Evolutionary conservation across 1,139 yeast species (phyloP).

Genomic region (Candida albicans): DNA sequence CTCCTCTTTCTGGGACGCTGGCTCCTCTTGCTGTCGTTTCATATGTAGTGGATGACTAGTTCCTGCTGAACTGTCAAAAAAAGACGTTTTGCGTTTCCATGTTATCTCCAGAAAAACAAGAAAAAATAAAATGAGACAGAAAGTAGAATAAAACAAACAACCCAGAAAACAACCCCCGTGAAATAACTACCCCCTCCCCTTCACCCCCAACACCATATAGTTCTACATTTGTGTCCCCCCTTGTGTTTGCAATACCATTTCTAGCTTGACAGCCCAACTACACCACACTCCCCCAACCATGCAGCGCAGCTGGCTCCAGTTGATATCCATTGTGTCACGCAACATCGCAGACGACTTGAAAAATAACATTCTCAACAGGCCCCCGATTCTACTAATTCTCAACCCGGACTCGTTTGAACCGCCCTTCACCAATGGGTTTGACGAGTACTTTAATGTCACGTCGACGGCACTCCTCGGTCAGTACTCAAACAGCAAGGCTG

Average conservation of each 20-base stretch:
- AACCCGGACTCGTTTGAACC: constrained; percentile 30
- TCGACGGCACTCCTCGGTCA: constrained; percentile 9
- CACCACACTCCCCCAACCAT: background rate
- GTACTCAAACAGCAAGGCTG: constrained; percentile 6
- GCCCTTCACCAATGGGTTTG: constrained; percentile 26
- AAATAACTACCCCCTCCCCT: too few relatives aligned
- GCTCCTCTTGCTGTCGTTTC: background rate
- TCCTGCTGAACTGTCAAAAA: too few relatives aligned
- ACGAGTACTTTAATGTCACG: constrained; percentile 16
- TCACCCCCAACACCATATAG: too few relatives aligned
- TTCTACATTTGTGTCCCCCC: too few relatives aligned
- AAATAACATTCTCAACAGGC: constrained; percentile 15
- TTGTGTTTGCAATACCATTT: too few relatives aligned
- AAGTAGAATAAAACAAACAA: too few relatives aligned
- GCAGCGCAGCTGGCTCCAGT: constrained; percentile 6
- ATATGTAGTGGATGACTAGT: background rate
- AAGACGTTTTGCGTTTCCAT: too few relatives aligned
- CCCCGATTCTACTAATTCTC: constrained; percentile 22
- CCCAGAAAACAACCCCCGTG: too few relatives aligned
- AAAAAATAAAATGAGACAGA: too few relatives aligned
- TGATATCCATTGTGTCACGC: constrained; percentile 7
- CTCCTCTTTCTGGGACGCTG: background rate
- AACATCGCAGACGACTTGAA: constrained; percentile 19
- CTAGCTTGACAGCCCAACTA: background rate
- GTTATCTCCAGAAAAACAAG: too few relatives aligned